These are phyloP conservation scores for Lichtheimia ramosa DNA, from an alignment of 371 early-diverging fungal genomes.

Conservation along the genomic window DNA sequence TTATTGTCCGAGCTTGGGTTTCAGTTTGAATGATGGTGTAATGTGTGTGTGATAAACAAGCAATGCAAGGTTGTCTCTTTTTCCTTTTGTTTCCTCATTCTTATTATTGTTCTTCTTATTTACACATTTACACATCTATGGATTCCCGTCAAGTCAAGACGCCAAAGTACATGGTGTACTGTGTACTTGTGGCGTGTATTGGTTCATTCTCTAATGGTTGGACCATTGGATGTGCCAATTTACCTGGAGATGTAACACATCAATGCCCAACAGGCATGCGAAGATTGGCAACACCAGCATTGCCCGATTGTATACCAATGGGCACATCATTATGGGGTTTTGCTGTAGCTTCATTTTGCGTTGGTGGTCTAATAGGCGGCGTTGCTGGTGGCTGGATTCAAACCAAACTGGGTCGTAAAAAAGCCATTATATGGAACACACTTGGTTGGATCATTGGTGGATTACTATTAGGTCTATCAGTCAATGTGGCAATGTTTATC, in stretches of 20 bases:
- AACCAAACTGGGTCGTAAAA: slow-evolving; percentile 58
- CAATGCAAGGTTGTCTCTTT: no score
- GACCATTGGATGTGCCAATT: slow-evolving; percentile 46
- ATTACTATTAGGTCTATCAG: slow-evolving; percentile 47
- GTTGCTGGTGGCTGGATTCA: slow-evolving; percentile 54
- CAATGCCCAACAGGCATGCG: slow-evolving; percentile 24
- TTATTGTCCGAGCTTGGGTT: no score
- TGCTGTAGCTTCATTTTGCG: slow-evolving; percentile 55
- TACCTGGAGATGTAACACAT: slow-evolving; percentile 34
- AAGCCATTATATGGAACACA: slow-evolving; percentile 57
- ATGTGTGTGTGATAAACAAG: no score
- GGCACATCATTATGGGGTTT: slow-evolving; percentile 39
- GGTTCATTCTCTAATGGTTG: slow-evolving; percentile 42
- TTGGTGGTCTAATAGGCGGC: slow-evolving; percentile 72
- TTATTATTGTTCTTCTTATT: slow-evolving; percentile 1
- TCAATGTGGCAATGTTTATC: slow-evolving; percentile 22
- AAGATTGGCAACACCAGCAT: slow-evolving; percentile 11
- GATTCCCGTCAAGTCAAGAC: slow-evolving; percentile 37
- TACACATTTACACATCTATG: slow-evolving; percentile 1
- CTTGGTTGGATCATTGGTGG: slow-evolving; percentile 58
- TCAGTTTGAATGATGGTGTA: no score
- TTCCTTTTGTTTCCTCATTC: not conserved
- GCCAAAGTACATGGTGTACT: slow-evolving; percentile 43
- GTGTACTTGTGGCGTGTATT: slow-evolving; percentile 33
- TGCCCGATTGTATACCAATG: slow-evolving; percentile 33